phyloP scores from a whole-genome alignment of 2,329 filamentous ascomycete species.

The Ophiostoma ulmi region DNA sequence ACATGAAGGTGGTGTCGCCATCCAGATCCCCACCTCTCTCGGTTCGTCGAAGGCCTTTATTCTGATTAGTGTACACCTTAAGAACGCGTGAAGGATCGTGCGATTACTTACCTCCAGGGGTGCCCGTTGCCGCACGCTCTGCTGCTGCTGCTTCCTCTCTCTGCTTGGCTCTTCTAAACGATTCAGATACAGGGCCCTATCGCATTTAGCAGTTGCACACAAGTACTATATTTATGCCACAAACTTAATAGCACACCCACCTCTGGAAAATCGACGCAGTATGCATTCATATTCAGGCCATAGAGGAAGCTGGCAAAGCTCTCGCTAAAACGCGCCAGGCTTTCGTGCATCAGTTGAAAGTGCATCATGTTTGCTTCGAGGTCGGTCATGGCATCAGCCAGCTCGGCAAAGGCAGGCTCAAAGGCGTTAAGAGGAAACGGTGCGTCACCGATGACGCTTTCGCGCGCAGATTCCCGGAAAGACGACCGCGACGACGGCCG shows the following conservation, averaged over 20 bases:
- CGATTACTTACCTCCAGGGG: slow-evolving; percentile 3
- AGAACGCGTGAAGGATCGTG: background rate
- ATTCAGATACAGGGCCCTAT: slow-evolving; percentile 76
- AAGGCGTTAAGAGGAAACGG: slow-evolving; percentile 72
- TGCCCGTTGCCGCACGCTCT: background rate
- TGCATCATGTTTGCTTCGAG: slow-evolving; percentile 97
- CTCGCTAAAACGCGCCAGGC: slow-evolving; percentile 85
- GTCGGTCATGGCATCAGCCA: slow-evolving; percentile 90
- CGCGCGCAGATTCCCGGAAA: slow-evolving; percentile 69
- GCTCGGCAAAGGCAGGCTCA: slow-evolving; percentile 86
- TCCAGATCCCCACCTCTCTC: slow-evolving; percentile 38
- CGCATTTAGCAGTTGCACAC: background rate
- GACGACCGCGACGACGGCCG: slow-evolving; percentile 86
- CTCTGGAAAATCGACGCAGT: slow-evolving; percentile 96
- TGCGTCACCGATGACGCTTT: slow-evolving; percentile 48
- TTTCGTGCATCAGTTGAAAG: slow-evolving; percentile 94
- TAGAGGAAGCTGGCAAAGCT: slow-evolving; percentile 95
- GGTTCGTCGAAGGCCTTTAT: background rate
- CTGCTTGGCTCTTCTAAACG: slow-evolving; percentile 64
- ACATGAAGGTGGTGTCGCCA: slow-evolving; percentile 83
- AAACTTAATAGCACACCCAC: slow-evolving; percentile 41
- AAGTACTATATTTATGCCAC: background rate
- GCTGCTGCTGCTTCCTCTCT: slow-evolving; percentile 41
- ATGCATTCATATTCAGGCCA: slow-evolving; percentile 97
- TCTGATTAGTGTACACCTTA: background rate